Base-by-base conservation (phyloP, 2,329 filamentous ascomycete genomes). In the Phyllosticta ampelicida region DNA sequence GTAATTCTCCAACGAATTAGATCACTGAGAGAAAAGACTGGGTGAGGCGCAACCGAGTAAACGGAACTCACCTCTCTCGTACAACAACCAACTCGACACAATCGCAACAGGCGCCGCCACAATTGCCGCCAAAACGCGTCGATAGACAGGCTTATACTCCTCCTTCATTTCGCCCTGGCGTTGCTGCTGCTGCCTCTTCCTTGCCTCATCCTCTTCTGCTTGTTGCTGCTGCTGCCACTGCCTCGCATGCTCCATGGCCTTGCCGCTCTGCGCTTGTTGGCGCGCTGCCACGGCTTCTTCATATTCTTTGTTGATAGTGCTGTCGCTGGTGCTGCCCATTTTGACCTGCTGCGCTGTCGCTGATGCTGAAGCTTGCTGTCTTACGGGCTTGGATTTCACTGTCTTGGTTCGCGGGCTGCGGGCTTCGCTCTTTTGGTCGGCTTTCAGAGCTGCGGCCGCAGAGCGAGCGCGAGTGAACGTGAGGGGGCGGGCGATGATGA, bases 21-120 rank as follows among this genome's bases (percentile, higher is more conserved):
- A 29, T 10, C 28, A 29, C 28, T n/a, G n/a, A n/a, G n/a, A n/a
- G n/a, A n/a, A n/a, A n/a, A n/a, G n/a, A n/a, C n/a, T n/a, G n/a
- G n/a, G n/a, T n/a, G 28, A 29, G 11, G 28, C 28, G 8, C 28
- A 29, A 29, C 8, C 28, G 11, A 29, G 13, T 36, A 18, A 23
- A 11, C 6, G n/a, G 10, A 3, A 58, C 55, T 48, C n/a, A 58
- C 55, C 65, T 58, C 69, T 60, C 49, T 63, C 56, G 50, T 65
- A 70, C 59, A 72, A 48, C 54, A 71, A 68, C 20, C 62, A 70
- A 19, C 70, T 65, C 29, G 66, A 62, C 20, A 73, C 70, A 10
- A 72, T 26, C 0, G 70, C 61, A 29, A 73, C 56, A 1, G 71
- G 71, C 29, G 71, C 58, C 9, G 66, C 67, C 9, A 72, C 70